Base-by-base conservation (phyloP, 768 basidiomycete species). In the Cystoderma amianthinum region DNA sequence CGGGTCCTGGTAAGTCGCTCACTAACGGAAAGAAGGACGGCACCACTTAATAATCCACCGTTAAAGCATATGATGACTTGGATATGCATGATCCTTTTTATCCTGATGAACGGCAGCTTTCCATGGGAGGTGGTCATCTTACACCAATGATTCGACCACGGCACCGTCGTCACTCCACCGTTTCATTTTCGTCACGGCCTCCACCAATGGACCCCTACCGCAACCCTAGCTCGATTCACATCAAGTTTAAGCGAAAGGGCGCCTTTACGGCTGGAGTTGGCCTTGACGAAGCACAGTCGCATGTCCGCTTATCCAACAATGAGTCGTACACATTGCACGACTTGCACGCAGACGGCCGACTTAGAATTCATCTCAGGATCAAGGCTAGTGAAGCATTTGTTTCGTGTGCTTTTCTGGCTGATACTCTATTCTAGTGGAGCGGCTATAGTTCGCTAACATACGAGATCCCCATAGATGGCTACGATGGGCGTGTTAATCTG, bases 201-300 rank as follows among this genome's bases (percentile, higher is more conserved):
- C 54, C 60, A 24, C 53, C 55, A 5, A 51, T 68, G 41, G 68
- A 77, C 43, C 53, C 62, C n/a, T 75, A 70, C 54, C 71, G 69
- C 16, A 65, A 68, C 18, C 64, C 71, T 11, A 72, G 69, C 48
- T 64, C 72, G 19, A 61, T 70, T 30, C 63, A 76, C 41, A 65
- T 87, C 44, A 85, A 82, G 56, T 87, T 87, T 63, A 84, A 81
- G 60, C 76, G 79, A 56, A 85, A 81, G 64, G 81, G 80, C 9
- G 66, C 77, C 10, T 74, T 83, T 54, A 63, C 71, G 38, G 67
- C 75, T 16, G 85, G 85, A 5, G 72, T 87, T 49, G 77, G 71
- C 28, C 70, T 87, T 15, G 72, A 71, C 15, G 83, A 85, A 58
- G 84, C 84, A 12, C 81, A 85, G 50, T 71, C 77, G 23, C 76